Base-by-base conservation (phyloP, 768 basidiomycete species). In the Leccinum subgranulosum region DNA sequence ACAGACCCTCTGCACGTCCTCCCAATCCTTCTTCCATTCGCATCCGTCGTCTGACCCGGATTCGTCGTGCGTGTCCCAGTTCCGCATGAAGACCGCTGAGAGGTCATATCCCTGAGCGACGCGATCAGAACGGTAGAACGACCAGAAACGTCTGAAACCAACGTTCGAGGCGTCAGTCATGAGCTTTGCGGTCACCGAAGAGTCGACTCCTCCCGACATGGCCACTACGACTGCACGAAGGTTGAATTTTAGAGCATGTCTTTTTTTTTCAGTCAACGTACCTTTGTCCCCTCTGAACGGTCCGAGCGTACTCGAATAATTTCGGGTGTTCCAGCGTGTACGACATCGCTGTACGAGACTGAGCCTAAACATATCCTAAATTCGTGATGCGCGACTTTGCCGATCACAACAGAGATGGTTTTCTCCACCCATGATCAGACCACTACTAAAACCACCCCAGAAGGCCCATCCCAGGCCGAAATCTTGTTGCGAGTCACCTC, bases 161-260 rank as follows among this genome's bases (percentile, higher is more conserved):
- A 89, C 92, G 68, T 87, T 73, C 0, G 66, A 53, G 1, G 53
- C 1, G 46, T 87, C 80, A 14, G 86, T 77, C 21, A 97, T 75
- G 9, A 97, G 73, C 57, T 80, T 78, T n/a, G 94, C 91, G 2
- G 91, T 77, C 11, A 96, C 92, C 2, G 92, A 93, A 5, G 94
- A 96, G 70, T 98, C 95, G 12, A 98, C 94, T 3, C 95, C 95
- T 27, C 95, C 95, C 0, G 92, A 95, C 90, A 97, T 94, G 21
- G 90, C 93, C 8, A 96, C 84, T 6, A 91, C 83, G 49, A 98
- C 94, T 94, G 59, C 3, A 52, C 14, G 19, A 19, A 41, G 17
- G 55, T 21, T 43, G 43, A 28, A 49, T 12, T 12, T 46, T 33
- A 12, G 14, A 55, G 47, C 6, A 1, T 7, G 1, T n/a, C 1